These are phyloP conservation scores for Zoysia pacifica DNA, from an alignment of 176 grass and related monocot species.

Conservation along the genomic window DNA sequence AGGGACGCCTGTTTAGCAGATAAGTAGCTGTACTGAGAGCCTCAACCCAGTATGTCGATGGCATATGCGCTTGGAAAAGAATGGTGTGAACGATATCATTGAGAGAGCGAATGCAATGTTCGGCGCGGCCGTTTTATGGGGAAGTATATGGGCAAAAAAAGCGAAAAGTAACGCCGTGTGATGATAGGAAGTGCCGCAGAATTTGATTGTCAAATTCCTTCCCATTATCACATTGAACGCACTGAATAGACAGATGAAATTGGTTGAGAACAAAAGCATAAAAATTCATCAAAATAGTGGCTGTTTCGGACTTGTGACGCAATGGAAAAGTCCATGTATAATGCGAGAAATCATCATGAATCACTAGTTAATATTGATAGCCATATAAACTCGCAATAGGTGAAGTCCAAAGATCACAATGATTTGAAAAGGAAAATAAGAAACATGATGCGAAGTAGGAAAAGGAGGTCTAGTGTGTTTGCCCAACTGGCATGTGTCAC, in stretches of 20 bases:
- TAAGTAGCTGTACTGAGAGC: too few relatives aligned
- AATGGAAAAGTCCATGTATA: not conserved
- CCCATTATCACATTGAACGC: not conserved
- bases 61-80: too few relatives aligned
- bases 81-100: too few relatives aligned
- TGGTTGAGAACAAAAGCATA: not conserved
- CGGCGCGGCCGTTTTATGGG: too few relatives aligned
- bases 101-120: too few relatives aligned
- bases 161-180: too few relatives aligned
- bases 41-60: too few relatives aligned
- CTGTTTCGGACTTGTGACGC: not conserved
- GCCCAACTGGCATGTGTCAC: not conserved
- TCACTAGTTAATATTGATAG: not conserved
- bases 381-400: not conserved
- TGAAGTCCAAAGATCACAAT: not conserved
- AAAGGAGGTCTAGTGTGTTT: not conserved
- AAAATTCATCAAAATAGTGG: not conserved
- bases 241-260: not conserved
- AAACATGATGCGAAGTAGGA: rapidly evolving
- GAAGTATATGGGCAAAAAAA: too few relatives aligned
- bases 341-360: not conserved
- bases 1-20: too few relatives aligned
- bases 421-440: not conserved
- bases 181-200: too few relatives aligned
- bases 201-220: not conserved